Percentiles rank a stretch among this genome's conserved stretches.
Conservation (phyloP, 2,329 filamentous ascomycete species). For the Leptodontidium sp. region DNA sequence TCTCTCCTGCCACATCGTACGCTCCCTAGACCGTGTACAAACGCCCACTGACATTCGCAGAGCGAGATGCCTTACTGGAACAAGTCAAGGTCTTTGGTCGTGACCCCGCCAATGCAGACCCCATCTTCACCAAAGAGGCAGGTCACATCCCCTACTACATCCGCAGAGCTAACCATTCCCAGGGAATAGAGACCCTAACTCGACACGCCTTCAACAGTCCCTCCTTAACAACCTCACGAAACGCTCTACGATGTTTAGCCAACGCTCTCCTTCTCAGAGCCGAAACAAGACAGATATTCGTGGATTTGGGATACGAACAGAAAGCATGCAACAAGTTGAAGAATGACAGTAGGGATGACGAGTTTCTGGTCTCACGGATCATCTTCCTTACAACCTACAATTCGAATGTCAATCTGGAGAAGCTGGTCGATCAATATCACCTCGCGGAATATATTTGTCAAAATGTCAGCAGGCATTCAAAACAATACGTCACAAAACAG, state of each 20-base stretch:
- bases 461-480: constrained; percentile 76
- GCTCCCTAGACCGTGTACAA: constrained; percentile 40
- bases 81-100: constrained; percentile 83
- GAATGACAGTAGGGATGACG: constrained; percentile 79
- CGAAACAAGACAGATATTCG: constrained; percentile 74
- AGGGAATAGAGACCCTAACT: constrained; percentile 80
- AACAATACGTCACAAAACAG: constrained; percentile 53
- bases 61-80: constrained; percentile 67
- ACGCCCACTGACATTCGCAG: constrained; percentile 51
- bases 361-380: constrained; percentile 84
- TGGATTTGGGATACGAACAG: constrained; percentile 71
- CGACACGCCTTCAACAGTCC: constrained; percentile 76
- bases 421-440: constrained; percentile 70
- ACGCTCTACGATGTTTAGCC: constrained; percentile 82
- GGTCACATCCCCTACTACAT: constrained; percentile 38
- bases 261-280: constrained; percentile 80
- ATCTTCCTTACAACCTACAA: constrained; percentile 83
- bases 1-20: constrained; percentile 67
- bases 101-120: constrained; percentile 74
- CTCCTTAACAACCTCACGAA: constrained; percentile 70
- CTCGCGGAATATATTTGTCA: constrained; percentile 73
- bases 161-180: constrained; percentile 31
- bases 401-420: constrained; percentile 70
- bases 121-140: constrained; percentile 85
- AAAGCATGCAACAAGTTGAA: constrained; percentile 77